phyloP scores from a whole-genome alignment of 306 rosid species.

The Prunus armeniaca region DNA sequence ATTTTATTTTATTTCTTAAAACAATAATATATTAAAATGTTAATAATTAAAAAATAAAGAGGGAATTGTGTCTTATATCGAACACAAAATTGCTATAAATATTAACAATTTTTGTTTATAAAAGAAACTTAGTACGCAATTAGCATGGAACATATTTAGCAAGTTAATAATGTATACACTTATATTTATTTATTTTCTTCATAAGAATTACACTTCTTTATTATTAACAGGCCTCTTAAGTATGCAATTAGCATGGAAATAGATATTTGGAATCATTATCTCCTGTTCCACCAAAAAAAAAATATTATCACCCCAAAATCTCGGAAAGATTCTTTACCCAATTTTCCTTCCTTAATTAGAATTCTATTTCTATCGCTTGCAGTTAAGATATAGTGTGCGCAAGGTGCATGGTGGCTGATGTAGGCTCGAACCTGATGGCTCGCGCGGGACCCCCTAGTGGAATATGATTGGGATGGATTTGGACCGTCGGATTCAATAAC shows the following conservation, averaged over 20 bases:
- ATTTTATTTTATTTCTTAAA: too few relatives aligned
- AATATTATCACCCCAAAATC: neutral
- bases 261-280: neutral
- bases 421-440: neutral
- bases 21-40: neutral
- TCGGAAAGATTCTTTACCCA: neutral
- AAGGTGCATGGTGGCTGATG: constrained; percentile 17
- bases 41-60: too few relatives aligned
- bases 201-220: neutral
- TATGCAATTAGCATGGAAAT: neutral
- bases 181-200: neutral
- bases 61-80: too few relatives aligned
- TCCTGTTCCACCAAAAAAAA: neutral
- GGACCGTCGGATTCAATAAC: neutral
- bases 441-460: neutral
- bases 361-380: neutral
- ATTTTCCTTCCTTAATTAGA: neutral
- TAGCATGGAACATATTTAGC: too few relatives aligned
- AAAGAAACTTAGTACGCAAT: too few relatives aligned
- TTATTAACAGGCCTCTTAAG: neutral
- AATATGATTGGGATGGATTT: too few relatives aligned
- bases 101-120: too few relatives aligned
- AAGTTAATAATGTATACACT: too few relatives aligned
- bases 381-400: neutral
- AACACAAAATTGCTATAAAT: too few relatives aligned